Conservation (phyloP, 257 asterid genomes). For the Scutellaria minor region DNA sequence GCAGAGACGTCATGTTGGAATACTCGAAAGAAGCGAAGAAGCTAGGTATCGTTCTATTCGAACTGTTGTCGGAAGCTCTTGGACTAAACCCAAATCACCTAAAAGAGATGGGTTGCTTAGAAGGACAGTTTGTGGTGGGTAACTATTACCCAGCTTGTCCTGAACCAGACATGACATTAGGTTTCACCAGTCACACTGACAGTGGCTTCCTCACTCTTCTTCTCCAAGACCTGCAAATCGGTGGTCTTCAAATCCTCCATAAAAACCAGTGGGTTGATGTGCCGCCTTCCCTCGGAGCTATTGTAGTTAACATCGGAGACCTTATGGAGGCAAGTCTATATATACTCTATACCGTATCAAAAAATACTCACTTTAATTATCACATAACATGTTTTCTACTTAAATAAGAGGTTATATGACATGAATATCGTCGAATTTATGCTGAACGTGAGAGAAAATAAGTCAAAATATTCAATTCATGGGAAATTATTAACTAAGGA, state of each 20-base stretch:
- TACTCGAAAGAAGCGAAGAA: neutral
- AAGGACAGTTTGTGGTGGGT: neutral
- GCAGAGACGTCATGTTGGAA: neutral
- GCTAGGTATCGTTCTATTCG: neutral
- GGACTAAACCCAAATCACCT: neutral
- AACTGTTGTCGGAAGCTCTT: neutral
- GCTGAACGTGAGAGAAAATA: too few relatives aligned
- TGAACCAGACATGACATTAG: neutral
- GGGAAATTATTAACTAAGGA: too few relatives aligned
- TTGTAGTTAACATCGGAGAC: conserved; percentile 20
- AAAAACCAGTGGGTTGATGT: conserved; percentile 11
- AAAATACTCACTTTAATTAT: too few relatives aligned
- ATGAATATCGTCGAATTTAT: too few relatives aligned
- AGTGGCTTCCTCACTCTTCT: neutral
- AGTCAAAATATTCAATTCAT: too few relatives aligned
- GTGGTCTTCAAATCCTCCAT: conserved; percentile 20
- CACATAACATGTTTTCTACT: too few relatives aligned
- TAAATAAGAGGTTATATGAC: too few relatives aligned
- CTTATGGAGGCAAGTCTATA: conserved; percentile 6
- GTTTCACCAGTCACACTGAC: neutral
- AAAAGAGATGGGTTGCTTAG: neutral
- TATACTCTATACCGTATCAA: too few relatives aligned
- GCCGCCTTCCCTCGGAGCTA: conserved; percentile 3
- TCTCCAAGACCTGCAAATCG: conserved; percentile 34
- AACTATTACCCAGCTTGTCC: conserved; percentile 3